phyloP scores from a whole-genome alignment of 495 filamentous ascomycete species.

The Daldinia loculata region DNA sequence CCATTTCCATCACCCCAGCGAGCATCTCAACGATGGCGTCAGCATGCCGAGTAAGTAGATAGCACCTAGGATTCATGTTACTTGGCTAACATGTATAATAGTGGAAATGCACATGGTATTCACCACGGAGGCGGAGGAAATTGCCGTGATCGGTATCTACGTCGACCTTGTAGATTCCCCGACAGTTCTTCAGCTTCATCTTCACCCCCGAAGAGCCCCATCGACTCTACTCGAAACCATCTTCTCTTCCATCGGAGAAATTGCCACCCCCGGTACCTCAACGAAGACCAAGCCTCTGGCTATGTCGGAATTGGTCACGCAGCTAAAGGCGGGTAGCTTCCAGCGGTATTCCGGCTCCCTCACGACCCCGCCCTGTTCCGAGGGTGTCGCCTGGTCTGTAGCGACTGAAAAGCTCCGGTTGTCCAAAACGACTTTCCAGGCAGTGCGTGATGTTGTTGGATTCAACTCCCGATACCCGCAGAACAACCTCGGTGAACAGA shows the following conservation, averaged over 20 bases:
- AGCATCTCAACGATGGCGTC: conserved; percentile 65
- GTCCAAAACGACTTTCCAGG: conserved; percentile 62
- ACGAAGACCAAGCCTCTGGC: conserved; percentile 64
- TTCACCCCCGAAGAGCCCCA: conserved; percentile 37
- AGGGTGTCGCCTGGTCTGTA: conserved; percentile 68
- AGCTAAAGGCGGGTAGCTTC: conserved; percentile 59
- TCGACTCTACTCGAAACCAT: conserved; percentile 63
- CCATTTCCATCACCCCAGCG: conserved; percentile 75
- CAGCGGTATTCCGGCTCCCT: conserved; percentile 69
- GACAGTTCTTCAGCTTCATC: conserved; percentile 17
- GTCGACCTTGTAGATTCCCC: conserved; percentile 61
- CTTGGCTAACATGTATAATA: conserved; percentile 40
- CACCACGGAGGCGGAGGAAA: conserved; percentile 50
- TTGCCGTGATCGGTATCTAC: conserved; percentile 68
- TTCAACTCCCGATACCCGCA: conserved; percentile 73
- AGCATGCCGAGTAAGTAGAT: conserved; percentile 51
- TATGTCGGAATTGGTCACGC: conserved; percentile 62
- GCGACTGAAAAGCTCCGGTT: conserved; percentile 61
- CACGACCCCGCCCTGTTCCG: conserved; percentile 74
- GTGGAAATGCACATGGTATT: conserved; percentile 77
- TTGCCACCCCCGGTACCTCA: conserved; percentile 62
- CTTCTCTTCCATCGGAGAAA: conserved; percentile 59
- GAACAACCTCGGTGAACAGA: conserved; percentile 62
- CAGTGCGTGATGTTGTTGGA: conserved; percentile 66
- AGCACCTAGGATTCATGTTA: neutral